These are phyloP conservation scores for Xylaria polymorpha DNA, from an alignment of 2,329 filamentous ascomycete genomes.

Conservation along the genomic window DNA sequence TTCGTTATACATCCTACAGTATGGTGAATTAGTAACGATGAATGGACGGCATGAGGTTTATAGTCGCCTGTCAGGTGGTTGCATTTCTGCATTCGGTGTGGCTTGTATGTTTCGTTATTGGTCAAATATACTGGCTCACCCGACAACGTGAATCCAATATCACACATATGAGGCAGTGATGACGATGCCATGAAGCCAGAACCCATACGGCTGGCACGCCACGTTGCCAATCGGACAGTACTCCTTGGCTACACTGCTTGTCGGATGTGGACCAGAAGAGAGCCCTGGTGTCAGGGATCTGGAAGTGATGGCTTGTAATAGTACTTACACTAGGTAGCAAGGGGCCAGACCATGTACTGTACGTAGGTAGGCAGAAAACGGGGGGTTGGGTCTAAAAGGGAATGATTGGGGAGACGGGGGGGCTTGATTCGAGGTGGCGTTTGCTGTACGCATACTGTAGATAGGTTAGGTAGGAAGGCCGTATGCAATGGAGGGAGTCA, in stretches of 20 bases:
- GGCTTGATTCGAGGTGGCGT: constrained; percentile 14
- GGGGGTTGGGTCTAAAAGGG: constrained; percentile 11
- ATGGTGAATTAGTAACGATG: constrained; percentile 25
- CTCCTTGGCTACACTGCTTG: constrained; percentile 9
- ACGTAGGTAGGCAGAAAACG: constrained; percentile 5
- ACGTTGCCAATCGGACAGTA: constrained; percentile 12
- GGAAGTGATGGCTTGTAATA: constrained; percentile 23
- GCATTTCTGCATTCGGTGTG: constrained; percentile 17
- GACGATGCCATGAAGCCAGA: constrained; percentile 11
- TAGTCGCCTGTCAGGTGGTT: constrained; percentile 10
- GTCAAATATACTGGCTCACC: background rate
- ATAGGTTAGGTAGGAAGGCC: background rate
- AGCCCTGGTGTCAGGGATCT: constrained; percentile 17
- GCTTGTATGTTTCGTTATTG: constrained; percentile 5
- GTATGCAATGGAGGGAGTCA: constrained; percentile 5
- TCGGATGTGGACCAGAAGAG: constrained; percentile 7
- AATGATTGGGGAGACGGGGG: constrained; percentile 6
- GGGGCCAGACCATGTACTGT: background rate
- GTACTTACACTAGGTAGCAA: background rate
- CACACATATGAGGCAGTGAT: constrained; percentile 6
- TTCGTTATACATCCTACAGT: constrained; percentile 21
- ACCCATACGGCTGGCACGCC: constrained; percentile 15
- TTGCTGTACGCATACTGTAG: background rate
- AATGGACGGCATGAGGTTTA: constrained; percentile 16
- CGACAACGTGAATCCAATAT: constrained; percentile 17